Percentiles rank a stretch among this genome's conserved stretches.
These are phyloP conservation scores for Nigrograna mackinnonii DNA, from an alignment of 2,329 filamentous ascomycete species.

Conservation along the genomic window DNA sequence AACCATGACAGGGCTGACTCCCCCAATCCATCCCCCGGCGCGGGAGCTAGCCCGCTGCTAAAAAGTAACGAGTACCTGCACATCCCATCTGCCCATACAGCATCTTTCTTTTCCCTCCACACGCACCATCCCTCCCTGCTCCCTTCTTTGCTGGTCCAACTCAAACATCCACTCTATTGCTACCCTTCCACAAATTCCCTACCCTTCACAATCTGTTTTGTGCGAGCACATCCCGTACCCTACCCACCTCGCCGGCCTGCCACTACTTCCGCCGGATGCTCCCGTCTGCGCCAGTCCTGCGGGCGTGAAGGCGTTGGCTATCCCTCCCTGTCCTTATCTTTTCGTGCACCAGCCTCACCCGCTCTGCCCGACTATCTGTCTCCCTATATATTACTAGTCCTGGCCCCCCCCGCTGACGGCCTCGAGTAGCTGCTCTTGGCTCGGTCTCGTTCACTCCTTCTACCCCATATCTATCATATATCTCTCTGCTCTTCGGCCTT, in stretches of 20 bases:
- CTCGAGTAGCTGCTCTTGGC: slow-evolving; percentile 14
- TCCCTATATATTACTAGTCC: slow-evolving; percentile 29
- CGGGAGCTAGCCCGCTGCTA: slow-evolving; percentile 35
- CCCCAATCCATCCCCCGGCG: slow-evolving; percentile 21
- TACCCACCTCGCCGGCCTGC: too few relatives aligned
- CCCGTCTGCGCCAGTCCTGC: slow-evolving; percentile 26
- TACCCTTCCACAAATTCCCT: too few relatives aligned
- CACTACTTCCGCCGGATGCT: slow-evolving; percentile 35
- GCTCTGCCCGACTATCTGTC: slow-evolving; percentile 20
- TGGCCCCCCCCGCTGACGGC: slow-evolving; percentile 28
- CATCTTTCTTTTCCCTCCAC: slow-evolving; percentile 2
- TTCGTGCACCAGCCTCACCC: slow-evolving; percentile 29
- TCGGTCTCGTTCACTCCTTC: slow-evolving; percentile 13
- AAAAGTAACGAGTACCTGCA: slow-evolving; percentile 35
- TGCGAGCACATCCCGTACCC: too few relatives aligned
- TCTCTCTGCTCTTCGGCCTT: slow-evolving; percentile 21
- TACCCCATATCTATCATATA: slow-evolving; percentile 5
- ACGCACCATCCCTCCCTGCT: slow-evolving; percentile 1
- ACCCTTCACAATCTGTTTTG: too few relatives aligned
- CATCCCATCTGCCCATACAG: slow-evolving; percentile 23
- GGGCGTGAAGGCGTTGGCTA: slow-evolving; percentile 19
- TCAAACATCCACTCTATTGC: too few relatives aligned
- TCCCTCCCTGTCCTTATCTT: slow-evolving; percentile 28
- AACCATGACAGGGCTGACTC: too few relatives aligned
- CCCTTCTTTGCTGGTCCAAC: too few relatives aligned